Conservation (phyloP, 306 rosid species). For the Casuarina glauca region DNA sequence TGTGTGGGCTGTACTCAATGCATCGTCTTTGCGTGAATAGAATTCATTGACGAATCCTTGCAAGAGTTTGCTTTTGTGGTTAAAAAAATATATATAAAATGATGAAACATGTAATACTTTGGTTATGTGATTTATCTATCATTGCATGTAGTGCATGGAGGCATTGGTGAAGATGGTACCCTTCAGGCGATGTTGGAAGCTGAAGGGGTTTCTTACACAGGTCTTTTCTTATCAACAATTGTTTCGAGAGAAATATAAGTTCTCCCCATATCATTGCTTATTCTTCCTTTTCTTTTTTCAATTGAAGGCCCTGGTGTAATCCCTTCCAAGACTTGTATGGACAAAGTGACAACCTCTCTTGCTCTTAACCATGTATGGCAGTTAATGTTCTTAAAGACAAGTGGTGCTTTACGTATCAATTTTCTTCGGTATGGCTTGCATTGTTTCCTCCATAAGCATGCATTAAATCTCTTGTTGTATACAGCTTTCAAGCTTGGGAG, state of each 20-base stretch:
- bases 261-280: conserved; percentile 15
- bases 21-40: conserved; percentile 6
- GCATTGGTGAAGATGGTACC: conserved; percentile 96
- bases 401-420: neutral
- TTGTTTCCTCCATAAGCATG: conserved; percentile 21
- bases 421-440: conserved; percentile 1
- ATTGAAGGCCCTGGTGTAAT: conserved; percentile 80
- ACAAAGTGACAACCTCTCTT: conserved; percentile 88
- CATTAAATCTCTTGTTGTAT: conserved; percentile 26
- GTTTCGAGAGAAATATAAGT: conserved; percentile 2
- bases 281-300: conserved; percentile 17
- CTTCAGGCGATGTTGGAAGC: conserved; percentile 86
- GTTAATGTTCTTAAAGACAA: conserved; percentile 7
- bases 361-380: conserved; percentile 68
- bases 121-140: conserved; percentile 23
- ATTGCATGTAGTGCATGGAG: conserved; percentile 83
- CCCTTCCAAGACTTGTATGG: conserved; percentile 88
- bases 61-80: conserved; percentile 2
- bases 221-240: conserved; percentile 39
- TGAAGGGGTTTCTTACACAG: conserved; percentile 86
- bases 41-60: conserved; percentile 7
- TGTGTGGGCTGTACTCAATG: conserved; percentile 8
- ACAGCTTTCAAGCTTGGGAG: conserved; percentile 74
- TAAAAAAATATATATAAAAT: neutral
- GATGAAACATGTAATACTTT: neutral